Evolutionary conservation across 1,139 yeast genomes (phyloP).

Genomic region (Candida neerlandica): DNA sequence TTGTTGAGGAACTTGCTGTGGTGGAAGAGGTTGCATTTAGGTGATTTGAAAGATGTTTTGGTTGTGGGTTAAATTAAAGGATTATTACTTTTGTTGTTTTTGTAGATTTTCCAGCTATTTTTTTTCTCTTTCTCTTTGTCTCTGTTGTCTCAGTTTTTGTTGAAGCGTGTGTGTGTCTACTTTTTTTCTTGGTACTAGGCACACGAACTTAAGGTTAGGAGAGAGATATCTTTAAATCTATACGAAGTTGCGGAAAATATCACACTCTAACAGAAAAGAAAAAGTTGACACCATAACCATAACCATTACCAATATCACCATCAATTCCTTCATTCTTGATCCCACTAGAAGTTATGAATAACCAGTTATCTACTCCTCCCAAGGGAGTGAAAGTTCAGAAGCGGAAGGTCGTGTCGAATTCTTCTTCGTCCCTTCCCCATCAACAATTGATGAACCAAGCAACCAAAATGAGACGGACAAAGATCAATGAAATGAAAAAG

Average conservation of each 20-base stretch:
- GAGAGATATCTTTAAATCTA: too few relatives aligned
- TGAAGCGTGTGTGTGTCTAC: too few relatives aligned
- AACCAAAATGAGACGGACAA: conserved; percentile 15
- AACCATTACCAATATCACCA: too few relatives aligned
- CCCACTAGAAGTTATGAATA: not conserved
- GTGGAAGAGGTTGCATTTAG: conserved; percentile 15
- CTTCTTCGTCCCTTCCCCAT: conserved; percentile 5
- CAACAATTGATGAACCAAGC: conserved; percentile 17
- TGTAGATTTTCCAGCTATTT: not conserved
- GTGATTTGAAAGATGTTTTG: not conserved
- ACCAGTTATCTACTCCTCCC: not conserved
- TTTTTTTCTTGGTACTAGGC: too few relatives aligned
- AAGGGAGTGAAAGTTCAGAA: conserved; percentile 21
- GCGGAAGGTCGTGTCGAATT: conserved; percentile 18
- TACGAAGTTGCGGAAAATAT: too few relatives aligned
- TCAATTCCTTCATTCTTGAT: too few relatives aligned
- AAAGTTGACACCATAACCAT: too few relatives aligned
- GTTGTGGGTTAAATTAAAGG: not conserved
- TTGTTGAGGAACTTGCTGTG: conserved; percentile 16
- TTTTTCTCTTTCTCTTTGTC: not conserved
- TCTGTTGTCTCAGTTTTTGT: too few relatives aligned
- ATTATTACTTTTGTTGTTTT: not conserved
- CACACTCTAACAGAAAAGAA: too few relatives aligned
- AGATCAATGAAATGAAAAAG: conserved; percentile 30
- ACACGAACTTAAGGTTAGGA: too few relatives aligned